These are phyloP conservation scores for Asclepias syriaca DNA, from an alignment of 257 asterid species.

Conservation along the genomic window DNA sequence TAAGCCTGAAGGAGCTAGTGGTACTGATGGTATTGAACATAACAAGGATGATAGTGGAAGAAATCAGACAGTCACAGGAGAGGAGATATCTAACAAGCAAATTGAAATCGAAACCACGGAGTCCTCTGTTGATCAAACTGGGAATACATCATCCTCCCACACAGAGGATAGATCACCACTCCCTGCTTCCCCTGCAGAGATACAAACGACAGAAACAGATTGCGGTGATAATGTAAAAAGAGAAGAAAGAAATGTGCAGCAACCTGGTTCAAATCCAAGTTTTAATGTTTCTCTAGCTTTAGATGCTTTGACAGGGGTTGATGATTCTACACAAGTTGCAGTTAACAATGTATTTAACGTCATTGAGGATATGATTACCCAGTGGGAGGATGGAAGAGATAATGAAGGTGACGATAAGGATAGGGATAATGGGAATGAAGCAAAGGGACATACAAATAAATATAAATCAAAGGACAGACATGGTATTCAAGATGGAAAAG, in stretches of 20 bases:
- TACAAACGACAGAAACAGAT: slow-evolving; percentile 34
- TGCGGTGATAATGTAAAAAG: slow-evolving; percentile 36
- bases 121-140: slow-evolving; percentile 34
- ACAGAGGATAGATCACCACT: slow-evolving; percentile 36
- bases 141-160: slow-evolving; percentile 24
- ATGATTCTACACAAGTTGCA: slow-evolving; percentile 95
- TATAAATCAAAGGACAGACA: slow-evolving; percentile 19
- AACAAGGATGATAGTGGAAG: slow-evolving; percentile 30
- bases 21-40: slow-evolving; percentile 33
- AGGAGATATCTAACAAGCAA: slow-evolving; percentile 20
- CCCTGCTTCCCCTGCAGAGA: slow-evolving; percentile 44
- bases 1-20: slow-evolving; percentile 41
- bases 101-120: slow-evolving; percentile 22
- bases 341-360: slow-evolving; percentile 81
- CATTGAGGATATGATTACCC: slow-evolving; percentile 78
- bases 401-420: slow-evolving; percentile 30
- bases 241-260: slow-evolving; percentile 37
- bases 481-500: slow-evolving; percentile 28
- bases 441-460: not conserved
- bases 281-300: slow-evolving; percentile 81
- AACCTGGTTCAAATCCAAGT: slow-evolving; percentile 33
- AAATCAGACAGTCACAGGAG: slow-evolving; percentile 21
- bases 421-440: slow-evolving; percentile 24
- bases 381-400: slow-evolving; percentile 51
- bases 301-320: slow-evolving; percentile 71